Percentiles rank a stretch among this genome's conserved stretches.
These are phyloP conservation scores for Priceomyces melissophilus DNA, from an alignment of 805 yeast genomes.

Conservation along the genomic window DNA sequence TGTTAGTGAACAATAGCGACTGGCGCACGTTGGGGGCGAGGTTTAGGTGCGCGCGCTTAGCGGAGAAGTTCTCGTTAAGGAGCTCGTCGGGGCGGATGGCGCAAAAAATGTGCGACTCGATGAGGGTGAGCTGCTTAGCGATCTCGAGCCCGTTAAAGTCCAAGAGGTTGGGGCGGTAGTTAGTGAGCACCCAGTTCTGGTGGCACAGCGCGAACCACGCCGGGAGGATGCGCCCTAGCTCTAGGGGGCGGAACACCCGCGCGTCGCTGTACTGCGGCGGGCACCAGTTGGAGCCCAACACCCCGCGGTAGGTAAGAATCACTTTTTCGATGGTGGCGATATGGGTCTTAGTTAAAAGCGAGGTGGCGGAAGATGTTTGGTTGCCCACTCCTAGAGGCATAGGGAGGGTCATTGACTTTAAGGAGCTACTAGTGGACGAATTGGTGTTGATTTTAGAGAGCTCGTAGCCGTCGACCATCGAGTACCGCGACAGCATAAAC, in stretches of 20 bases:
- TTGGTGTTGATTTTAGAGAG: conserved; percentile 49
- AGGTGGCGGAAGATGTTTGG: conserved; percentile 36
- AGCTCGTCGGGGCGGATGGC: conserved; percentile 63
- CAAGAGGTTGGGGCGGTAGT: conserved; percentile 49
- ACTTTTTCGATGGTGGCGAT: conserved; percentile 45
- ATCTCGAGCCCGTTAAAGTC: conserved; percentile 69
- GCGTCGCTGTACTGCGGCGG: conserved; percentile 25
- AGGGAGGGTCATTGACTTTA: conserved; percentile 39
- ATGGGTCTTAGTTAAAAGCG: conserved; percentile 39
- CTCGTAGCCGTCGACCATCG: conserved; percentile 58
- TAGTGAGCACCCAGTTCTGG: conserved; percentile 55
- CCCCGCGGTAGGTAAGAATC: conserved; percentile 50
- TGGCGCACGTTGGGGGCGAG: conserved; percentile 62
- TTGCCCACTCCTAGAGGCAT: conserved; percentile 43
- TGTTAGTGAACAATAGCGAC: conserved; percentile 65
- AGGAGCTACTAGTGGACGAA: conserved; percentile 40
- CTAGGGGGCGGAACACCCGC: conserved; percentile 25
- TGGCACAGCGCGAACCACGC: conserved; percentile 51
- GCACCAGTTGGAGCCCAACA: conserved; percentile 50
- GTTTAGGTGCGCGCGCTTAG: conserved; percentile 55
- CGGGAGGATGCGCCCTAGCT: conserved; percentile 33
- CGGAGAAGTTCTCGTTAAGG: conserved; percentile 59
- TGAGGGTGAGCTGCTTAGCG: conserved; percentile 71
- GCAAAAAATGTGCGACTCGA: conserved; percentile 66
- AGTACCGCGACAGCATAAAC: conserved; percentile 28